Base-by-base conservation (phyloP, 2,329 filamentous ascomycete species). In the Aureobasidium sp. region DNA sequence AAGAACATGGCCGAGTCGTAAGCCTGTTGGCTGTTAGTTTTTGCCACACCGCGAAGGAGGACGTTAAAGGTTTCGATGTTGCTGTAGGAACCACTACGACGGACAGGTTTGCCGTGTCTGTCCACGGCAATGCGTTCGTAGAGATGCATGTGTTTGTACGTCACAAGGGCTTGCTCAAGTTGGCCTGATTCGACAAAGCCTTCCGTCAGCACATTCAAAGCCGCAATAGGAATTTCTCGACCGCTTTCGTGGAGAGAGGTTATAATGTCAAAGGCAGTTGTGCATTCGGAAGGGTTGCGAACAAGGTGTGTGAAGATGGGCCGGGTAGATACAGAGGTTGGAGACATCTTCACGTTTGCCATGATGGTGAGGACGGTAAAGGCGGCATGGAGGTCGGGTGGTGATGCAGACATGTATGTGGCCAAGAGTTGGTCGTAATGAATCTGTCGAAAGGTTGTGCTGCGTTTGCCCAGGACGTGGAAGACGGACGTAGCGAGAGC, bases 351-450 rank as follows among this genome's bases (percentile, higher is more conserved):
- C 19, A 85, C 82, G 63, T 83, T 79, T 24, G 82, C 76, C 87
- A 96, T 94, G 70, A 91, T 86, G 66, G 83, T 84, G 17, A 96
- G 78, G 1, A 89, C 80, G 44, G 83, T 82, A 39, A 96, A 79
- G 0, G 89, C 88, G 29, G 85, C 83, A 27, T 77, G 74, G 8
- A 93, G 69, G 65, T 94, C 85, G 3, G 71, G 70, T 11, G 67
- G 66, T 1, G 80, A 78, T 3, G 77, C 76, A 17, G 73, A 72
- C 12, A 85, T 78, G 69, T 95, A 90, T 4, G 88, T 82, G 62
- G 90, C 85, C 7, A 92, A 77, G 31, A 97, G 80, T 31, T 87
- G 81, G 72, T 95, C 91, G 73, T 94, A 96, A 70, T 97, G 90
- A 64, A 88, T 80, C 6, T 81, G 74, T 9, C 80, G 77, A 40